These are phyloP conservation scores for Aspergillus sp. DNA, from an alignment of 2,329 filamentous ascomycete genomes.

Conservation along the genomic window DNA sequence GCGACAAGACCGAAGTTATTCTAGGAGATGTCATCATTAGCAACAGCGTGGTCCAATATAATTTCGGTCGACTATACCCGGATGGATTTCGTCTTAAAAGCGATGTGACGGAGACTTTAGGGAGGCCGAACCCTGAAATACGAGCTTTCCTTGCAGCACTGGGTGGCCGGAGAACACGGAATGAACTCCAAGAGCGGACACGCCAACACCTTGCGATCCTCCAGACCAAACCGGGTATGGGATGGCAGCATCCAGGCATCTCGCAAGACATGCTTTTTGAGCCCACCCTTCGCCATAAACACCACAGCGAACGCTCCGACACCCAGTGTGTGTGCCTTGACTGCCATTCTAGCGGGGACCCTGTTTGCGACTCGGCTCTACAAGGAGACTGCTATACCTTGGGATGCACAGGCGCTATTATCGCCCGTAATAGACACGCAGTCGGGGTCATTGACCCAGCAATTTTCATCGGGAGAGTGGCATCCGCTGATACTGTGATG, in stretches of 20 bases:
- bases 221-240: not conserved
- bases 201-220: not conserved
- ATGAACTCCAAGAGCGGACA: not conserved
- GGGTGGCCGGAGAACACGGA: not conserved
- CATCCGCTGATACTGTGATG: slow-evolving; percentile 19
- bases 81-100: slow-evolving; percentile 6
- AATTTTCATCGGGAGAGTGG: slow-evolving; percentile 14
- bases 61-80: slow-evolving; percentile 10
- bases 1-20: not conserved
- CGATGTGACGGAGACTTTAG: not conserved
- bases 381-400: slow-evolving; percentile 8
- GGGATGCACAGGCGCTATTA: slow-evolving; percentile 5
- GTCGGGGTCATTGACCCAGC: not conserved
- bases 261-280: not conserved
- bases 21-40: slow-evolving; percentile 8
- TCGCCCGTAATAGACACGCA: not conserved
- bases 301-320: not conserved
- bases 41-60: not conserved
- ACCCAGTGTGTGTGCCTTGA: not conserved
- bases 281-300: not conserved
- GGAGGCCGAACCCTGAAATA: not conserved
- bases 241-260: not conserved
- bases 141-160: not conserved
- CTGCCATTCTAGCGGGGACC: not conserved
- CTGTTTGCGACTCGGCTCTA: not conserved